phyloP scores from a whole-genome alignment of 441 rosid species.

The Aquilaria agallochum region DNA sequence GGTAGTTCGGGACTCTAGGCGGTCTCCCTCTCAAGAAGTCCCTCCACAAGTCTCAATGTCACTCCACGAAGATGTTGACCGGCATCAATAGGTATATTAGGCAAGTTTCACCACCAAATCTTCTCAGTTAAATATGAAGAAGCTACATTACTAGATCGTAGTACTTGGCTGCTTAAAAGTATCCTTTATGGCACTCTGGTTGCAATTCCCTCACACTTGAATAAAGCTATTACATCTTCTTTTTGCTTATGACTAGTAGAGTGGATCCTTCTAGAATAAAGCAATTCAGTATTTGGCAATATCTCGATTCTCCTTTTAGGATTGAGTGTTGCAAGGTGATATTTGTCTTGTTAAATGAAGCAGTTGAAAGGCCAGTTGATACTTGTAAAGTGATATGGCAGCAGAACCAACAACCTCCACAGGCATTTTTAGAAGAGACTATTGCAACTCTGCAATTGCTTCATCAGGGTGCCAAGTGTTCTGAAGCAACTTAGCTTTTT shows the following conservation, averaged over 20 bases:
- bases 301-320: constrained; percentile 59
- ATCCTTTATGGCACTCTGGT: constrained; percentile 97
- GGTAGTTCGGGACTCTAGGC: too few species aligned
- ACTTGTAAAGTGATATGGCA: constrained; percentile 66
- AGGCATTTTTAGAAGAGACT: constrained; percentile 89
- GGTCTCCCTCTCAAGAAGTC: too few species aligned
- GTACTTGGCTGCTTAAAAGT: constrained; percentile 92
- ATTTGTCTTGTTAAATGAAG: constrained; percentile 72
- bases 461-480: constrained; percentile 87
- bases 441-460: constrained; percentile 92
- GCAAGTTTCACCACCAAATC: constrained; percentile 74
- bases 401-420: constrained; percentile 80
- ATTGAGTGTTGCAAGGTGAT: constrained; percentile 47
- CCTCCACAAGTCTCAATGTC: too few species aligned
- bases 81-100: constrained; percentile 76
- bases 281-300: constrained; percentile 93
- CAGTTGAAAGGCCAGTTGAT: constrained; percentile 75
- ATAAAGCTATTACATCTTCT: constrained; percentile 96
- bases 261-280: constrained; percentile 96
- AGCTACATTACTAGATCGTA: constrained; percentile 48
- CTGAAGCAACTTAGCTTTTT: constrained; percentile 98
- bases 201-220: constrained; percentile 87
- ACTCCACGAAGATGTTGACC: too few species aligned
- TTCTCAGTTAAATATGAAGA: constrained; percentile 55
- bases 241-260: constrained; percentile 94